These are phyloP conservation scores for Eustoma russellianum DNA, from an alignment of 257 asterid species.

Conservation along the genomic window DNA sequence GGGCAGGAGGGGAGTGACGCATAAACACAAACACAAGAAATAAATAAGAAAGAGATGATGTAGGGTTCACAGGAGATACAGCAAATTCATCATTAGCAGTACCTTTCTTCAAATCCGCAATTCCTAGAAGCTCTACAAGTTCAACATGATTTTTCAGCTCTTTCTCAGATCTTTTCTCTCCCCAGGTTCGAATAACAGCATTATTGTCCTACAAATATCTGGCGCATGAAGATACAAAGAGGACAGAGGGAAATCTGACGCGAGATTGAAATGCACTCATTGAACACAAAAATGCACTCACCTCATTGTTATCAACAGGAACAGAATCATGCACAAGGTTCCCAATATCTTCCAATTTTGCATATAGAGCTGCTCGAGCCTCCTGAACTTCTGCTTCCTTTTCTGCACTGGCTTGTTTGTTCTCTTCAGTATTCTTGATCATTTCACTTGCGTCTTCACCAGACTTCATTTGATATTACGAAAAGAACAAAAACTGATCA, in stretches of 20 bases:
- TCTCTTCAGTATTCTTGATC: conserved; percentile 49
- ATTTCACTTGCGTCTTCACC: conserved; percentile 49
- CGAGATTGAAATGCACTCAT: conserved; percentile 4
- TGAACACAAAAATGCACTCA: conserved; percentile 10
- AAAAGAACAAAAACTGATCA: neutral
- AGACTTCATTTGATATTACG: conserved; percentile 19
- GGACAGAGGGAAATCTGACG: neutral
- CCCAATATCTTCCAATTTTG: conserved; percentile 55
- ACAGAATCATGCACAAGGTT: conserved; percentile 95
- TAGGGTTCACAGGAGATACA: neutral
- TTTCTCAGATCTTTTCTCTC: conserved; percentile 58
- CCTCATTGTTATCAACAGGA: conserved; percentile 77
- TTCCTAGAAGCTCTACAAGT: conserved; percentile 93
- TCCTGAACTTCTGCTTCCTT: conserved; percentile 79
- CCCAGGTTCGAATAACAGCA: conserved; percentile 66
- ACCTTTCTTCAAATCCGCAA: conserved; percentile 74
- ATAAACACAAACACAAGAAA: too few species aligned
- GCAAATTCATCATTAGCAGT: neutral
- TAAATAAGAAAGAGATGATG: too few species aligned
- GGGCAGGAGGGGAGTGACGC: too few species aligned
- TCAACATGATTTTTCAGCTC: conserved; percentile 89
- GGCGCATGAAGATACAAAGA: neutral
- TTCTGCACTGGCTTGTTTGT: conserved; percentile 39
- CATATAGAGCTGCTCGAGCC: conserved; percentile 53
- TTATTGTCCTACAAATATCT: conserved; percentile 50